Evolutionary conservation across 306 rosid genomes (phyloP).

Genomic region (Gastrolobium villosum): DNA sequence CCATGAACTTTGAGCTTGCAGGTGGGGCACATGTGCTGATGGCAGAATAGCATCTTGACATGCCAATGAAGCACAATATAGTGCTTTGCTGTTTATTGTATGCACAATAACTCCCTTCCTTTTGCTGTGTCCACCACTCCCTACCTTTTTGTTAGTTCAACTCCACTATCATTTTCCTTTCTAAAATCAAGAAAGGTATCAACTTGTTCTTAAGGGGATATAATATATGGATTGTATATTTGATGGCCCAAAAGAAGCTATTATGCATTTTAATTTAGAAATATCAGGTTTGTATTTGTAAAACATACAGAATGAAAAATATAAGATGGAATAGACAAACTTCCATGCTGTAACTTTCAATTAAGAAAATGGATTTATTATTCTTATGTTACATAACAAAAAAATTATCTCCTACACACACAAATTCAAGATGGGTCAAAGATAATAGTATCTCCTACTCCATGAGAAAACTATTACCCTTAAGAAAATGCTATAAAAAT

Average conservation of each 20-base stretch:
- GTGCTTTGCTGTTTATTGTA: background rate
- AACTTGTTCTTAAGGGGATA: background rate
- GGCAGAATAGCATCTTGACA: slow-evolving; percentile 18
- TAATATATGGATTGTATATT: background rate
- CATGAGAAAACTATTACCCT: too few species aligned
- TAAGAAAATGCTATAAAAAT: background rate
- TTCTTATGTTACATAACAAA: too few species aligned
- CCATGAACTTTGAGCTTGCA: background rate
- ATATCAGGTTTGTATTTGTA: slow-evolving; percentile 12
- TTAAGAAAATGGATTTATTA: background rate
- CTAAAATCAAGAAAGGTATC: background rate
- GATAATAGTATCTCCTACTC: too few species aligned
- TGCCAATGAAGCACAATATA: slow-evolving; percentile 8
- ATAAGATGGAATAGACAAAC: background rate
- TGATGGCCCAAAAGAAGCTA: background rate
- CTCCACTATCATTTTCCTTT: slow-evolving; percentile 27
- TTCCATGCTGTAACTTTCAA: background rate
- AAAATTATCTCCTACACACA: too few species aligned
- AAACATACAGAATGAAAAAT: background rate
- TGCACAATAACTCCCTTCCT: background rate
- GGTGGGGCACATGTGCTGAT: slow-evolving; percentile 22
- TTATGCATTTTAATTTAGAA: background rate
- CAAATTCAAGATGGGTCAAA: too few species aligned
- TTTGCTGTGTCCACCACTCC: slow-evolving; percentile 24
- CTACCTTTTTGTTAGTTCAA: slow-evolving; percentile 27